Conservation (phyloP, 805 yeast genomes). For the Kuraishia floccosa region DNA sequence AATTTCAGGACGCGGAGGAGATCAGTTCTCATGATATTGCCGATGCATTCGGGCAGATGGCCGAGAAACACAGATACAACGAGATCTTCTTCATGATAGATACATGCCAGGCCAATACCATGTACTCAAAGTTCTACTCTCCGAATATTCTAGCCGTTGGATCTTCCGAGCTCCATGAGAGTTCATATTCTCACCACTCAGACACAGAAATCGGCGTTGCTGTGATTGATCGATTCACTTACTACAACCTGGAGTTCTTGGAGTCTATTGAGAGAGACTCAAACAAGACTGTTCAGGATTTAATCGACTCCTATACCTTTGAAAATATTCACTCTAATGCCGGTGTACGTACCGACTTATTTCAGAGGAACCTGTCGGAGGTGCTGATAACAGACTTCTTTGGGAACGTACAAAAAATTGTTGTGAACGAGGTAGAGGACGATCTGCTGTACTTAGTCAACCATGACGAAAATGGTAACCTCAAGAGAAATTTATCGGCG, state of each 20-base stretch:
- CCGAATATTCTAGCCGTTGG: constrained; percentile 93
- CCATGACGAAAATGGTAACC: constrained; percentile 16
- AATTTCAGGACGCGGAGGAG: constrained; percentile 98
- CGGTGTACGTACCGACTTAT: constrained; percentile 83
- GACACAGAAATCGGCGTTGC: constrained; percentile 96
- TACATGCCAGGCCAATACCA: constrained; percentile 97
- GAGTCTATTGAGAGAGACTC: constrained; percentile 73
- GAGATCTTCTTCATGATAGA: constrained; percentile 97
- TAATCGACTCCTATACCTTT: constrained; percentile 75
- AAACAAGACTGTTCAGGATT: constrained; percentile 62
- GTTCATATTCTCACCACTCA: constrained; percentile 91
- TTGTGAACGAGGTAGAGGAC: constrained; percentile 40
- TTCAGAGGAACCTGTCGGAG: constrained; percentile 49
- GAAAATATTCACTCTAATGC: constrained; percentile 85
- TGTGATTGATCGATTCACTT: constrained; percentile 93
- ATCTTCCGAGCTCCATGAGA: constrained; percentile 76
- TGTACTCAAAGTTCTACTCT: constrained; percentile 86
- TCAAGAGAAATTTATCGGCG: background rate
- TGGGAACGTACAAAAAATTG: constrained; percentile 79
- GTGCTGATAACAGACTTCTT: constrained; percentile 87
- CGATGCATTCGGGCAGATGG: constrained; percentile 95
- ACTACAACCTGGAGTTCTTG: constrained; percentile 78
- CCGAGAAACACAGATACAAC: constrained; percentile 88
- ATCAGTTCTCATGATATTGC: constrained; percentile 93
- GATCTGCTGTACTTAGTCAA: constrained; percentile 28